Conservation (phyloP, 257 asterid species). For the Penstemon eatonii region DNA sequence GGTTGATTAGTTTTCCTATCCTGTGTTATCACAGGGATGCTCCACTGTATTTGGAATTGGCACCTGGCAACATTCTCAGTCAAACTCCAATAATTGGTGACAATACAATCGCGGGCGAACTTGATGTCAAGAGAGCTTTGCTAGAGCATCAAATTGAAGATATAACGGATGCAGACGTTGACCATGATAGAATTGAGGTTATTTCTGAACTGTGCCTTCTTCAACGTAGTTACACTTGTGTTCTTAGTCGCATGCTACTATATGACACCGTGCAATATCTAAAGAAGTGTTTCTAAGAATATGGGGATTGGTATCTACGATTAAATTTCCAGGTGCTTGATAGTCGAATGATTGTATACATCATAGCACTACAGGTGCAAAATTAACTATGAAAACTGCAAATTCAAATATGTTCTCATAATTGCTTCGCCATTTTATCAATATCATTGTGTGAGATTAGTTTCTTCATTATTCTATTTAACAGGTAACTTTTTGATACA, state of each 20-base stretch:
- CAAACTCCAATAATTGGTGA: constrained; percentile 44
- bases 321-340: not conserved
- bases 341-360: constrained; percentile 8
- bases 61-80: constrained; percentile 78
- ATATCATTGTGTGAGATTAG: no score
- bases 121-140: constrained; percentile 46
- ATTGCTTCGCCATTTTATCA: not conserved
- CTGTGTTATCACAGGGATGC: constrained; percentile 60
- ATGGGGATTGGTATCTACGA: not conserved
- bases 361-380: constrained; percentile 9
- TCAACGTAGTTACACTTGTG: not conserved
- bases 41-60: constrained; percentile 97
- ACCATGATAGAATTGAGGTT: constrained; percentile 93
- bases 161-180: constrained; percentile 57
- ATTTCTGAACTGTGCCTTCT: constrained; percentile 24
- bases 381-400: not conserved
- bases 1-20: constrained; percentile 19
- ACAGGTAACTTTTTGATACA: not conserved
- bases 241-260: not conserved
- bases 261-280: not conserved
- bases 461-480: not conserved
- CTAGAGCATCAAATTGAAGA: constrained; percentile 69
- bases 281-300: not conserved
- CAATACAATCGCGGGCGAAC: constrained; percentile 45
- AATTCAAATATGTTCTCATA: not conserved